phyloP scores from a whole-genome alignment of 495 filamentous ascomycete species.

The Viridothelium virens region DNA sequence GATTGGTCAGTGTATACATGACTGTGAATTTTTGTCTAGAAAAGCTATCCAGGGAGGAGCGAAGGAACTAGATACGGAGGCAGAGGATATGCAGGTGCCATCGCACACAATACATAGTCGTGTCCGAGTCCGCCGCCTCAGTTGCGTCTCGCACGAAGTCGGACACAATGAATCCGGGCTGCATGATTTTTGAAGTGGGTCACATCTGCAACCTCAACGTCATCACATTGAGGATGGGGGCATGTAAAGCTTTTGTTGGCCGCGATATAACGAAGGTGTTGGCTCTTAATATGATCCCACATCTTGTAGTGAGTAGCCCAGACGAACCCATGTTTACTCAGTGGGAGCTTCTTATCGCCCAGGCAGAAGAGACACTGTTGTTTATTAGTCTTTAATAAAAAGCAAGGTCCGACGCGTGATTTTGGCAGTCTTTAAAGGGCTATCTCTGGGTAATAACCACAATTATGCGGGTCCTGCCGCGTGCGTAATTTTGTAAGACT shows the following conservation, averaged over 20 bases:
- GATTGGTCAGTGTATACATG: too few relatives aligned
- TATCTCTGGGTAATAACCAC: not conserved
- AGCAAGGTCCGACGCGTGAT: too few relatives aligned
- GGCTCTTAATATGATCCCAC: not conserved
- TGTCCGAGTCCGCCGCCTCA: too few relatives aligned
- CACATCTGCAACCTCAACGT: not conserved
- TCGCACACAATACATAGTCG: too few relatives aligned
- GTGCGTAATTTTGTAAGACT: too few relatives aligned
- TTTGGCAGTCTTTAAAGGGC: too few relatives aligned
- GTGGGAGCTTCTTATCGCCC: not conserved
- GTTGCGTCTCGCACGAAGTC: too few relatives aligned
- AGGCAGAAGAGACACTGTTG: not conserved
- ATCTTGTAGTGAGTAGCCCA: not conserved
- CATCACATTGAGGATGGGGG: not conserved
- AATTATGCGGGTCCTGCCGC: too few relatives aligned
- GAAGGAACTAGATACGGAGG: too few relatives aligned
- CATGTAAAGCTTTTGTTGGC: not conserved
- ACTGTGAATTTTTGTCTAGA: too few relatives aligned
- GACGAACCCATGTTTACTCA: not conserved
- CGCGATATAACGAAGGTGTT: not conserved
- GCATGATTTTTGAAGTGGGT: constrained; percentile 1
- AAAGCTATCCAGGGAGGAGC: too few relatives aligned
- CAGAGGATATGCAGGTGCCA: too few relatives aligned
- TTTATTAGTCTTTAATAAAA: not conserved
- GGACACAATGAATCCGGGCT: not conserved